These are phyloP conservation scores for Lenzites betulinus DNA, from an alignment of 768 basidiomycete species.

Conservation along the genomic window DNA sequence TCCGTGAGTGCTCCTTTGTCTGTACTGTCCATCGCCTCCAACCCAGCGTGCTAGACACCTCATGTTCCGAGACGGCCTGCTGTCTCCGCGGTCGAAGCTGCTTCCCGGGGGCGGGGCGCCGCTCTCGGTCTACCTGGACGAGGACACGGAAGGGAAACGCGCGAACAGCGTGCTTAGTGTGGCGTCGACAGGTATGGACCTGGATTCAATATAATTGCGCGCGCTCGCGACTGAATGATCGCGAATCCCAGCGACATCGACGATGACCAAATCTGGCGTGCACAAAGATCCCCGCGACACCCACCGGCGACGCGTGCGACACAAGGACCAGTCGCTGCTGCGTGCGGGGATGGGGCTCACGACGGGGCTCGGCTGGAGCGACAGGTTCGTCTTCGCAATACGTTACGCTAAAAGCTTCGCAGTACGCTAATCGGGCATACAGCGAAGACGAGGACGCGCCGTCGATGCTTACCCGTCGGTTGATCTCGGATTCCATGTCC, in stretches of 20 bases:
- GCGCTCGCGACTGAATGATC: slow-evolving; percentile 1
- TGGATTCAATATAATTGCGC: background rate
- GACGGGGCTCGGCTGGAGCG: slow-evolving; percentile 46
- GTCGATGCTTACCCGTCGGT: slow-evolving; percentile 39
- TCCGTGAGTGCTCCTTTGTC: slow-evolving; percentile 33
- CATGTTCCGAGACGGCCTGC: slow-evolving; percentile 44
- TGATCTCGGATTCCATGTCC: slow-evolving; percentile 35
- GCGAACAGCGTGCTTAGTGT: slow-evolving; percentile 32
- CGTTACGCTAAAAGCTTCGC: background rate
- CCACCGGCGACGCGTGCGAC: slow-evolving; percentile 34
- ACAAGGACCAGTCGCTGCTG: slow-evolving; percentile 40
- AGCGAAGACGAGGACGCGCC: slow-evolving; percentile 47
- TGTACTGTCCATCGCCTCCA: background rate
- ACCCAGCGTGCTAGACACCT: slow-evolving; percentile 32
- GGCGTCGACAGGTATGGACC: slow-evolving; percentile 28
- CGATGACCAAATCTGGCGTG: slow-evolving; percentile 35
- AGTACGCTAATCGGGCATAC: background rate
- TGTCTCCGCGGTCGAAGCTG: slow-evolving; percentile 43
- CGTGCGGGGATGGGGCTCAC: slow-evolving; percentile 42
- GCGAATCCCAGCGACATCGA: slow-evolving; percentile 20
- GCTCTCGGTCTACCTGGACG: slow-evolving; percentile 16
- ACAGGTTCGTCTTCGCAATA: slow-evolving; percentile 31
- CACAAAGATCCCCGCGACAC: slow-evolving; percentile 41
- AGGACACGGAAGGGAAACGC: slow-evolving; percentile 4
- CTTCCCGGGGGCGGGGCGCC: slow-evolving; percentile 31